Percentiles rank a stretch among this genome's conserved stretches.
Conservation (phyloP, 2,329 filamentous ascomycete species). For the Arthrinium phaeospermum region DNA sequence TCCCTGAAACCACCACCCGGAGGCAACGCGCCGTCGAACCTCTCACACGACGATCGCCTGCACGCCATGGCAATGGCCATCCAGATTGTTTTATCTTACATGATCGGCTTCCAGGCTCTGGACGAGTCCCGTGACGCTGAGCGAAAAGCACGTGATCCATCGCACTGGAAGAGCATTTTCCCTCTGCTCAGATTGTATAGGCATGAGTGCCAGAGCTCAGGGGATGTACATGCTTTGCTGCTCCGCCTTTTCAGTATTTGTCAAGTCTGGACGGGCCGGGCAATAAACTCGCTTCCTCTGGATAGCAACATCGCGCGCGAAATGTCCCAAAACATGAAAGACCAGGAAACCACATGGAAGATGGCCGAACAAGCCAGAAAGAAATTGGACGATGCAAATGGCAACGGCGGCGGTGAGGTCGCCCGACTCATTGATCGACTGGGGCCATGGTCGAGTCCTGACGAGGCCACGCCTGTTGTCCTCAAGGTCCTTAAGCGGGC, state of each 20-base stretch:
- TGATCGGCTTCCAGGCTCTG: conserved; percentile 58
- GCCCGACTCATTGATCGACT: conserved; percentile 40
- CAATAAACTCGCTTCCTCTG: conserved; percentile 31
- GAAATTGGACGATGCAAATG: conserved; percentile 32
- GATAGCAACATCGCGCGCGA: conserved; percentile 30
- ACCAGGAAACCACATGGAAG: conserved; percentile 38
- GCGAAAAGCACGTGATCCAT: conserved; percentile 48
- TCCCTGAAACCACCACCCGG: conserved; percentile 40
- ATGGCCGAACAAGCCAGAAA: conserved; percentile 33
- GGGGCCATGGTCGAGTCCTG: conserved; percentile 38
- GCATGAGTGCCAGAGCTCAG: conserved; percentile 32
- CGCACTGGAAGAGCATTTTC: conserved; percentile 34
- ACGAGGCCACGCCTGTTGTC: conserved; percentile 36
- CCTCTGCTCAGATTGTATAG: conserved; percentile 33
- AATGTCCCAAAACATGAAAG: conserved; percentile 31
- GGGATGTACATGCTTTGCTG: conserved; percentile 33
- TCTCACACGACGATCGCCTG: conserved; percentile 34
- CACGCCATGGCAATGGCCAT: conserved; percentile 37
- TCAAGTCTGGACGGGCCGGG: conserved; percentile 32
- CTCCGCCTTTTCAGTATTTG: conserved; percentile 39
- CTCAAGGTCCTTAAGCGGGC: conserved; percentile 37
- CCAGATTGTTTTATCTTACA: conserved; percentile 46
- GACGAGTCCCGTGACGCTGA: conserved; percentile 52
- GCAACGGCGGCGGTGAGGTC: conserved; percentile 35
- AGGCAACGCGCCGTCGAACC: conserved; percentile 3